phyloP scores from a whole-genome alignment of 192 early-diverging fungal genomes.

The Geranomyces variabilis region DNA sequence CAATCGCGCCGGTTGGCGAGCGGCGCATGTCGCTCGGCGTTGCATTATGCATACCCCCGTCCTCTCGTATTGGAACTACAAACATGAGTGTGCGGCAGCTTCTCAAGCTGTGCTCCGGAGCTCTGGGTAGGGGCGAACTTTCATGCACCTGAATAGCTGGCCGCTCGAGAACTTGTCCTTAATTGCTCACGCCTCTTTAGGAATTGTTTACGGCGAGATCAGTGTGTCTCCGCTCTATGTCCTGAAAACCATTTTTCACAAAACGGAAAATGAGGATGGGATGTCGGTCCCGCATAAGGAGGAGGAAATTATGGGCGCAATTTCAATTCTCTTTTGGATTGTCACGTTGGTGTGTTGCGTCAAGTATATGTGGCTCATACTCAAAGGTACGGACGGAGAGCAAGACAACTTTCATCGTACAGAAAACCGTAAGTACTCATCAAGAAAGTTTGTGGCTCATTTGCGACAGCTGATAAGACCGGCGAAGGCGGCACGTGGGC shows the following conservation, averaged over 20 bases:
- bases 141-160: conserved; percentile 1
- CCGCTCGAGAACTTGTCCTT: conserved; percentile 7
- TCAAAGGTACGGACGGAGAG: conserved; percentile 36
- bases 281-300: conserved; percentile 8
- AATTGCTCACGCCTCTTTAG: no score
- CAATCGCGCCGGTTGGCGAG: background rate
- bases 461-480: conserved; percentile 56
- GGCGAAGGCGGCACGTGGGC: conserved; percentile 65
- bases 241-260: conserved; percentile 46
- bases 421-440: background rate
- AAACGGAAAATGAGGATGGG: background rate
- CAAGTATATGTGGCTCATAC: conserved; percentile 51
- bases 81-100: conserved; percentile 43
- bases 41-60: conserved; percentile 50
- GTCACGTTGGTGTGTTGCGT: conserved; percentile 49
- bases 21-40: conserved; percentile 51
- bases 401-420: background rate
- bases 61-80: conserved; percentile 38
- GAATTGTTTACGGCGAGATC: conserved; percentile 59
- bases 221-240: conserved; percentile 61
- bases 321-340: conserved; percentile 57
- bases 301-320: conserved; percentile 40
- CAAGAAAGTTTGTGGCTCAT: conserved; percentile 13
- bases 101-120: conserved; percentile 37
- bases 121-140: conserved; percentile 31